Evolutionary conservation across 257 asterid species (phyloP).

Genomic region (Solanum paucissectum): DNA sequence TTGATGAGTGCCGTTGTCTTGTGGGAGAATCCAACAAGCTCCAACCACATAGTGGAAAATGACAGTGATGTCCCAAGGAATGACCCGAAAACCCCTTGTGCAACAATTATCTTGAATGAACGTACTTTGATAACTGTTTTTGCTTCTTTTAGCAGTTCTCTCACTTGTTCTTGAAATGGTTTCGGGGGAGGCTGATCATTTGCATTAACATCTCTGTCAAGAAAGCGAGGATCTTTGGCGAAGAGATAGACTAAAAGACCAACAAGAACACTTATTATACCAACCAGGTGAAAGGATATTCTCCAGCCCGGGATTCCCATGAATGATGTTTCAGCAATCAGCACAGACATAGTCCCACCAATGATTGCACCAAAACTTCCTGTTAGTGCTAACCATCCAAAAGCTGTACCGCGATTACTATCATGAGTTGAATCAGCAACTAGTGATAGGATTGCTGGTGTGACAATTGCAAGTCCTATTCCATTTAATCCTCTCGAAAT

Average conservation of each 20-base stretch:
- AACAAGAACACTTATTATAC: slow-evolving; percentile 41
- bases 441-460: slow-evolving; percentile 73
- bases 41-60: slow-evolving; percentile 5
- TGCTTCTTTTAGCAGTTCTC: slow-evolving; percentile 32
- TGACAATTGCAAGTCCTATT: slow-evolving; percentile 73
- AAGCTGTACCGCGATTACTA: slow-evolving; percentile 72
- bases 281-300: slow-evolving; percentile 72
- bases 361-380: slow-evolving; percentile 61
- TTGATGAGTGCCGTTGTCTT: slow-evolving; percentile 44
- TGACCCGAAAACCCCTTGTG: slow-evolving; percentile 5
- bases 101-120: not conserved
- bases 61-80: slow-evolving; percentile 8
- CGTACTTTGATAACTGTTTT: slow-evolving; percentile 29
- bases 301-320: slow-evolving; percentile 92
- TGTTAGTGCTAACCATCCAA: slow-evolving; percentile 68
- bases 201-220: slow-evolving; percentile 17
- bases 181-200: slow-evolving; percentile 17
- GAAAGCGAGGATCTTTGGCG: slow-evolving; percentile 61
- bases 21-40: slow-evolving; percentile 32
- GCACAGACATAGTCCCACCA: slow-evolving; percentile 55
- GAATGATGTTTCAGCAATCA: slow-evolving; percentile 52
- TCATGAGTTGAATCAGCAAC: slow-evolving; percentile 64
- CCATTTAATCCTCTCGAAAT: slow-evolving; percentile 79
- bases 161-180: not conserved
- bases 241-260: slow-evolving; percentile 55